Percentiles rank a stretch among this genome's conserved stretches.
These are phyloP conservation scores for Apiotrichum siamense DNA, from an alignment of 1,284 basidiomycete genomes.

Conservation along the genomic window DNA sequence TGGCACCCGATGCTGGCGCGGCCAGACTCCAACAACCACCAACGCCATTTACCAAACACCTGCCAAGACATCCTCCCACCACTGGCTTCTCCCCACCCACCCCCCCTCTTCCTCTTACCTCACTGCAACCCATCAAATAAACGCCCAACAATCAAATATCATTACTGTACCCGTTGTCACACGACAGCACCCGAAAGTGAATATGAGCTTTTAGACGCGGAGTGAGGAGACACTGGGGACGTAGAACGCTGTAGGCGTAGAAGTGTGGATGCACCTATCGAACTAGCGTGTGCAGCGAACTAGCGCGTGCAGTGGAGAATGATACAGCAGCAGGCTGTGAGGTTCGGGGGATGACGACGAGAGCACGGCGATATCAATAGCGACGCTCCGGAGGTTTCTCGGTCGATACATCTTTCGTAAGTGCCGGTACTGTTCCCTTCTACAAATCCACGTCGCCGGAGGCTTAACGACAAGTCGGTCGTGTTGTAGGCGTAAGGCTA, in stretches of 20 bases:
- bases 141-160: not conserved
- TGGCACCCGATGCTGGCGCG: too few relatives aligned
- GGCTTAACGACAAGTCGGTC: too few relatives aligned
- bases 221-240: not conserved
- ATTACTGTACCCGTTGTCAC: not conserved
- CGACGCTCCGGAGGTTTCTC: too few relatives aligned
- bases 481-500: too few relatives aligned
- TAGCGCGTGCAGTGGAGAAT: too few relatives aligned
- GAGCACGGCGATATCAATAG: too few relatives aligned
- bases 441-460: too few relatives aligned
- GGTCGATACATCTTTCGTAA: too few relatives aligned
- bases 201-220: not conserved
- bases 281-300: not conserved
- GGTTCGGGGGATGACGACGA: too few relatives aligned
- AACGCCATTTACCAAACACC: not conserved
- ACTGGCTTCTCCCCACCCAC: not conserved
- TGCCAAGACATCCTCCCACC: not conserved
- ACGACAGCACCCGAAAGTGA: not conserved
- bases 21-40: too few relatives aligned
- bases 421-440: too few relatives aligned
- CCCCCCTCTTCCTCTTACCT: not conserved
- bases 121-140: not conserved
- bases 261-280: not conserved
- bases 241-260: not conserved
- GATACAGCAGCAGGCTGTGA: too few relatives aligned